Conservation (phyloP, 768 basidiomycete species). For the Clitopilus hobsonii region DNA sequence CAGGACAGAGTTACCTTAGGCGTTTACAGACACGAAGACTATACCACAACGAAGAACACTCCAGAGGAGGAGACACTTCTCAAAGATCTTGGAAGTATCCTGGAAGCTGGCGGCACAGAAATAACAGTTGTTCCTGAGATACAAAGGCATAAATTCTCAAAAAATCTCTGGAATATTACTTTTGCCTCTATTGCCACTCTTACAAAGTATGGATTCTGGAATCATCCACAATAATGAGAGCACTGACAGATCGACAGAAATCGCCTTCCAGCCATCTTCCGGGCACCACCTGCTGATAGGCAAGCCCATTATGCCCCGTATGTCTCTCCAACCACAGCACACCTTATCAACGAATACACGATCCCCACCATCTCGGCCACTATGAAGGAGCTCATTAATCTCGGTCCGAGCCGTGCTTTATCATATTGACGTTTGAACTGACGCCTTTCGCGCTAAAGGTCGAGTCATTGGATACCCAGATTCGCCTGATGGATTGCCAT, state of each 20-base stretch:
- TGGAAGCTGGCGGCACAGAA: conserved; percentile 43
- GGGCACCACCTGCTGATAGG: conserved; percentile 34
- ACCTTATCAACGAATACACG: conserved; percentile 34
- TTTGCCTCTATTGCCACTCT: conserved; percentile 52
- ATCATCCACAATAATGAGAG: not conserved
- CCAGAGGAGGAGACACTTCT: conserved; percentile 36
- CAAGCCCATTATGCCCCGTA: conserved; percentile 33
- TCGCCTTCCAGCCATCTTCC: conserved; percentile 48
- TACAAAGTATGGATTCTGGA: conserved; percentile 25
- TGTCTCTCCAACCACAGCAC: conserved; percentile 34
- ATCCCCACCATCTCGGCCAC: conserved; percentile 43
- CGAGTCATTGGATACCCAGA: conserved; percentile 17
- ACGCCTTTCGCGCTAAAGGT: conserved; percentile 3
- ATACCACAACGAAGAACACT: conserved; percentile 35
- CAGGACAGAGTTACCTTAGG: conserved; percentile 52
- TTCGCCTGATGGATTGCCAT: conserved; percentile 36
- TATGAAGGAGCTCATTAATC: conserved; percentile 38
- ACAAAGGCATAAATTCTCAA: conserved; percentile 56
- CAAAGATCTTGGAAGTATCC: conserved; percentile 37
- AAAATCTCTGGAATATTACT: conserved; percentile 62
- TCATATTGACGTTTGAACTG: not conserved
- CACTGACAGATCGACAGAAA: conserved; percentile 18
- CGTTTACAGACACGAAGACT: conserved; percentile 45
- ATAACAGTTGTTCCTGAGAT: conserved; percentile 49
- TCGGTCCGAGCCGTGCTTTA: conserved; percentile 24